Evolutionary conservation across 2,329 filamentous ascomycete genomes (phyloP), one percentile per base, ranked within the genome.

Genomic region (Ophiostoma australiae): DNA sequence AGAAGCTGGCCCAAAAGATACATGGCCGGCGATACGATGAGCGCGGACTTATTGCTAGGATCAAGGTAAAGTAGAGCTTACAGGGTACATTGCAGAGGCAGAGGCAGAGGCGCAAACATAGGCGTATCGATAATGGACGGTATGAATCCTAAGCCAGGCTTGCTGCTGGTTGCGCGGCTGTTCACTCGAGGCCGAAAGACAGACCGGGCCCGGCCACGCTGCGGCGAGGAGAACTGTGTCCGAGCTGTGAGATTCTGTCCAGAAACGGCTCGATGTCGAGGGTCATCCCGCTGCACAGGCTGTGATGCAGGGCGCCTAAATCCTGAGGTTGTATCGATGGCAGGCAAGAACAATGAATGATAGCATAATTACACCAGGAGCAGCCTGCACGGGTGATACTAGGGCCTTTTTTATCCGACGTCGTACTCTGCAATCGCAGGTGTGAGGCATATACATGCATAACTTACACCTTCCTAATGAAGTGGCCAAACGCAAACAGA

Each of bases 1-100:
- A 11, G 17, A 52, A 52, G 17, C 13, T 20, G 33, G 15, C 13
- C 58, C 58, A 63, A 27, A 63, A 7, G 13, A 33, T 33, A 31
- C 55, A 33, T 33, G 58, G 27, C 58, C 58, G 58, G 58, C 58
- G 58, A 63, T 63, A 63, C 20, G 58, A 63, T 33, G 27, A 2
- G 27, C 58, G 23, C 58, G 58, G 58, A 63, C 20, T 63, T 63
- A 63, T 58, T 58, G 11, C 44, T 48, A 48, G 44, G n/a, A 48
- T n/a, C 3, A 3, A 48, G 44, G 44, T 4, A 39, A 39, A 39
- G 13, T 39, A 39, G 37, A 37, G 10, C 37, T 11, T n/a, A n/a
- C n/a, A n/a, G n/a, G n/a, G n/a, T n/a, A n/a, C n/a, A n/a, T n/a
- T 39, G 11, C 4, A 6, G 8, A 39, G 4, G 37, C 37, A 39